These are phyloP conservation scores for Salix koriyanagi DNA, from an alignment of 345 rosid species.

Conservation along the genomic window DNA sequence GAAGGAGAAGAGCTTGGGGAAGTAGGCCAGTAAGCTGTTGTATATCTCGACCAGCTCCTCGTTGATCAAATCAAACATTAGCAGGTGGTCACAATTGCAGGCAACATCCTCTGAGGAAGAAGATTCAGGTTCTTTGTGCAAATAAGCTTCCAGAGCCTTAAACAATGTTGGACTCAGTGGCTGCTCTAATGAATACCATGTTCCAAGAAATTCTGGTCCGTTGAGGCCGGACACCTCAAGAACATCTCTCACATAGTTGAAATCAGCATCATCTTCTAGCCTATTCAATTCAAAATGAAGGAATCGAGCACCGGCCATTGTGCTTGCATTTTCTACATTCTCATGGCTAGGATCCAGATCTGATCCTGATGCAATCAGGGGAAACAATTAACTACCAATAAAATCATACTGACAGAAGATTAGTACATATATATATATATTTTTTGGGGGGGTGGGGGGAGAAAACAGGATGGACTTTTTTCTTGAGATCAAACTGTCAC, in stretches of 20 bases:
- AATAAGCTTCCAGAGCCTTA: constrained; percentile 37
- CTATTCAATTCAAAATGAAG: constrained; percentile 16
- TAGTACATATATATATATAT: background rate
- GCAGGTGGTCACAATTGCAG: constrained; percentile 34
- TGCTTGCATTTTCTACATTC: constrained; percentile 15
- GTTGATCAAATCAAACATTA: constrained; percentile 63
- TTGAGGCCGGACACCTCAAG: constrained; percentile 62
- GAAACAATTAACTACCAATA: constrained; percentile 6
- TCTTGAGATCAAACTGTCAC: background rate
- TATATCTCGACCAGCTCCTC: constrained; percentile 50
- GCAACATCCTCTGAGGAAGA: constrained; percentile 18
- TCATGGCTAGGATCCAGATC: constrained; percentile 15
- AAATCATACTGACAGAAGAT: background rate
- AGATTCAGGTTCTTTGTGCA: constrained; percentile 27
- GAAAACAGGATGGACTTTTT: background rate
- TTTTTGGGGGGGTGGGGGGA: background rate
- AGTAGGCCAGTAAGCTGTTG: constrained; percentile 42
- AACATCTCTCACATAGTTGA: constrained; percentile 49
- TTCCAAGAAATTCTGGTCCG: constrained; percentile 29
- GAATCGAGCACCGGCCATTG: constrained; percentile 2
- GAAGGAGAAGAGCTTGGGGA: constrained; percentile 48
- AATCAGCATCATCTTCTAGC: constrained; percentile 35
- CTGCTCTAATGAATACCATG: constrained; percentile 63
- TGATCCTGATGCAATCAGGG: constrained; percentile 22
- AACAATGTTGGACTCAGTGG: constrained; percentile 62